Conservation (phyloP, 306 rosid species). For the Arachis hypogaea region DNA sequence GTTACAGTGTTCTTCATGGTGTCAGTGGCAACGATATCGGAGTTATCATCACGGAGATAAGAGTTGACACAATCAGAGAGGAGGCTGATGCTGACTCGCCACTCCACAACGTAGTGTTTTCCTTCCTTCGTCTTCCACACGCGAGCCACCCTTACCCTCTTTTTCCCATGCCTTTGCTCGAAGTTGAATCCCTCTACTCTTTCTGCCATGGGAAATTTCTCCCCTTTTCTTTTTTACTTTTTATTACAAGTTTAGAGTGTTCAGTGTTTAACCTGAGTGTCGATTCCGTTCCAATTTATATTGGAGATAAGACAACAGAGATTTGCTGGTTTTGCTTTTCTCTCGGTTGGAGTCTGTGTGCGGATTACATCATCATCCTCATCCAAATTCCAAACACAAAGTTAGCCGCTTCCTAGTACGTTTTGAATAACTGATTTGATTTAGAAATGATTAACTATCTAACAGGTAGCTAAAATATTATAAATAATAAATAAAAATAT, state of each 20-base stretch:
- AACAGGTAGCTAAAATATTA: too few species aligned
- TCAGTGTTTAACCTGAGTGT: not conserved
- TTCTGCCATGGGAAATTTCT: conserved; percentile 44
- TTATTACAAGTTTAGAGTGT: not conserved
- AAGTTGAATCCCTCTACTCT: conserved; percentile 59
- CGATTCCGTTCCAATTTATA: not conserved
- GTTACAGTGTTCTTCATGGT: conserved; percentile 91
- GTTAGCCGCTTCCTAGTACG: too few species aligned
- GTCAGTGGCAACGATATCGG: conserved; percentile 90
- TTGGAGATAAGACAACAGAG: not conserved
- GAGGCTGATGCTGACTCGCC: conserved; percentile 78
- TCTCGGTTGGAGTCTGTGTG: not conserved
- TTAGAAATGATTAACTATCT: too few species aligned
- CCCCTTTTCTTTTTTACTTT: not conserved
- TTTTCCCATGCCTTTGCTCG: conserved; percentile 89
- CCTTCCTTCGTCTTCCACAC: conserved; percentile 71
- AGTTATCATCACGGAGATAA: conserved; percentile 67
- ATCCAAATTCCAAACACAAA: too few species aligned
- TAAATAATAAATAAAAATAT: too few species aligned
- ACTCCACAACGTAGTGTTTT: conserved; percentile 70
- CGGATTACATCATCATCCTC: conserved; percentile 13
- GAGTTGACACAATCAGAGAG: conserved; percentile 76
- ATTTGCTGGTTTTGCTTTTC: conserved; percentile 20
- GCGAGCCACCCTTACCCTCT: conserved; percentile 82
- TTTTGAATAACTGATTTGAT: too few species aligned